Conservation (phyloP, 2,329 filamentous ascomycete species). For the Colletotrichum godetiae region DNA sequence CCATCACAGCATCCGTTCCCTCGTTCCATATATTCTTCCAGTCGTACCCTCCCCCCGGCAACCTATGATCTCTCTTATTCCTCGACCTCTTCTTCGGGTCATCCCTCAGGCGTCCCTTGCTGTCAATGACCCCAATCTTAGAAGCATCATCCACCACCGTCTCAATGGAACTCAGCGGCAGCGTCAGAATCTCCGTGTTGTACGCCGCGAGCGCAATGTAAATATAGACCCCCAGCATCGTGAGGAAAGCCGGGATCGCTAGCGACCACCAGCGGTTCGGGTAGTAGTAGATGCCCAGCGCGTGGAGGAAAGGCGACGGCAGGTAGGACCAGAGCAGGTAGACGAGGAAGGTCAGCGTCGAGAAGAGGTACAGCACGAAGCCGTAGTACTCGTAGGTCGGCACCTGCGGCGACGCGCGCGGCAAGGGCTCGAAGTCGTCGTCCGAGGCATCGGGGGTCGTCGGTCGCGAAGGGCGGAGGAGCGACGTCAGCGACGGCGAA, state of each 20-base stretch:
- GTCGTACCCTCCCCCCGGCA: slow-evolving; percentile 59
- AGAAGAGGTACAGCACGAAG: slow-evolving; percentile 95
- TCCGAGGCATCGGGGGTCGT: slow-evolving; percentile 94
- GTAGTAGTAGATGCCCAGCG: slow-evolving; percentile 95
- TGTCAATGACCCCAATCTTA: slow-evolving; percentile 85
- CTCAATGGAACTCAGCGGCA: slow-evolving; percentile 83
- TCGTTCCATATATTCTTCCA: slow-evolving; percentile 91
- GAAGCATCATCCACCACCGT: slow-evolving; percentile 92
- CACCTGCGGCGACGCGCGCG: slow-evolving; percentile 89
- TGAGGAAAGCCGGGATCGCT: slow-evolving; percentile 89
- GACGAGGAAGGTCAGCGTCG: slow-evolving; percentile 80
- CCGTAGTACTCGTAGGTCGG: slow-evolving; percentile 99
- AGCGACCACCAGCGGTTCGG: slow-evolving; percentile 98
- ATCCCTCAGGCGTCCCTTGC: slow-evolving; percentile 65
- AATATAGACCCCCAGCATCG: slow-evolving; percentile 90
- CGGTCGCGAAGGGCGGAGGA: slow-evolving; percentile 89
- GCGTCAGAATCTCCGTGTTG: slow-evolving; percentile 89
- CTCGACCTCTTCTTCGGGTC: slow-evolving; percentile 47
- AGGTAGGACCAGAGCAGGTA: slow-evolving; percentile 88
- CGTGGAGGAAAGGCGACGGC: slow-evolving; percentile 90
- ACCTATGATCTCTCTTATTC: slow-evolving; percentile 49
- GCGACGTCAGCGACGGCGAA: slow-evolving; percentile 90
- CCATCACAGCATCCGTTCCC: slow-evolving; percentile 97
- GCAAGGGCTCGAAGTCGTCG: slow-evolving; percentile 82
- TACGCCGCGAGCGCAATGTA: slow-evolving; percentile 93